Evolutionary conservation across 768 basidiomycete genomes (phyloP), one percentile per base, ranked within the genome.

Genomic region (Phylloporus sp.): DNA sequence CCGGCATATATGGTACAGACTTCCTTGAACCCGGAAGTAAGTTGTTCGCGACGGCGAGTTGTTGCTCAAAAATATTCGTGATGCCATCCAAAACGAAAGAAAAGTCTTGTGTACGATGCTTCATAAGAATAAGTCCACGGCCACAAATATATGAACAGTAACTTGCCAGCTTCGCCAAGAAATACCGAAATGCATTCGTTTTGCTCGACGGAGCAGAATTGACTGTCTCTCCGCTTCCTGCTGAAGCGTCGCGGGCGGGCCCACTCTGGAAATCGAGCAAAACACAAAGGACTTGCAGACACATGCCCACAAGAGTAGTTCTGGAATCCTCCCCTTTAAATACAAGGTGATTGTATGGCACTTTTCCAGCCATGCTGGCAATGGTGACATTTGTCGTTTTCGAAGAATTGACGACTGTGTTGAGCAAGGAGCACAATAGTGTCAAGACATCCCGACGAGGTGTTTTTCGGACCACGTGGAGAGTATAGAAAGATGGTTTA

Each of bases 71-170:
- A 26, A 86, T 80, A 11, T 70, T 75, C 22, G 72, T 63, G 26
- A 92, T 71, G 6, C 95, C 93, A 26, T 81, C 74, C 17, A 90
- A 57, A 39, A 98, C 75, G 66, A 94, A 95, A 21, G 79, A 70
- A 58, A 96, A 90, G 64, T 99, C 96, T 67, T 86, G 82, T 3
- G 79, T 78, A 13, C 95, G 85, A 69, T 99, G 95, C 87, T 95
- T 54, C 8, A 51, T 18, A 35, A 21, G 32, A 45, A 37, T 54
- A 44, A 53, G 47, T 37, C 48, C 52, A 7, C 40, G 36, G 33
- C 45, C 20, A 11, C n/a, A 29, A 18, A 33, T 43, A 17, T 27
- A 38, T 44, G 40, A 37, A 33, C 15, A 37, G 24, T 42, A 5
- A 49, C 42, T 49, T 54, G 85, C 91, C 61, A 98, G 66, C 65